These are phyloP conservation scores for Xanthoceras sorbifolium DNA, from an alignment of 345 rosid species.

Conservation along the genomic window DNA sequence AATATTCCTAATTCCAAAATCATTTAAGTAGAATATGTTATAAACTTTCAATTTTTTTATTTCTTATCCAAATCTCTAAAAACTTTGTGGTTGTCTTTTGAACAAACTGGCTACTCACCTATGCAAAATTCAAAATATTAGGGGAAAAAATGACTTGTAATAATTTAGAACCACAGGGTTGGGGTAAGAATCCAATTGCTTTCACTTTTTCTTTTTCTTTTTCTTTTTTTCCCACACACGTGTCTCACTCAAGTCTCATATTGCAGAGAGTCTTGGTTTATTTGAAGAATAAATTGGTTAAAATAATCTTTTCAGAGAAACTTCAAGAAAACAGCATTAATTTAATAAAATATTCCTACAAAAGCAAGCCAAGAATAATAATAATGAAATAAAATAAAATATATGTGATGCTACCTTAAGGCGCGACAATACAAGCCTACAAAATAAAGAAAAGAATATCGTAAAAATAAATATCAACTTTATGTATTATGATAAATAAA, in stretches of 20 bases:
- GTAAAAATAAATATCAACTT: neutral
- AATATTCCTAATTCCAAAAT: no score
- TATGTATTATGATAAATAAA: neutral
- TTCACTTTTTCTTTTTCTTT: neutral
- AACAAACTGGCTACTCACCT: no score
- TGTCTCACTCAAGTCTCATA: neutral
- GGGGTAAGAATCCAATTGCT: neutral
- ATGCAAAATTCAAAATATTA: no score
- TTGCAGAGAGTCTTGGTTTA: no score
- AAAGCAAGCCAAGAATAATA: neutral
- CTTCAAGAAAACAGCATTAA: neutral
- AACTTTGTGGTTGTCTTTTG: no score
- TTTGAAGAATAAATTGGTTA: neutral
- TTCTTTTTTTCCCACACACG: neutral
- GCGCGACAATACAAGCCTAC: constrained; percentile 9
- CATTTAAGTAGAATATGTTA: no score
- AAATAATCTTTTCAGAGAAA: neutral
- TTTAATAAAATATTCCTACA: neutral
- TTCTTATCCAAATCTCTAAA: no score
- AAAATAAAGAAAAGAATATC: neutral
- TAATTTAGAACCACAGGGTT: neutral
- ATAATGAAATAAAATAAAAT: neutral
- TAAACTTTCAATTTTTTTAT: no score
- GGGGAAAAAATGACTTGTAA: no score
- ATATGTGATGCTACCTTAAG: neutral